These are phyloP conservation scores for Durio zibethinus DNA, from an alignment of 345 rosid species.

Conservation along the genomic window DNA sequence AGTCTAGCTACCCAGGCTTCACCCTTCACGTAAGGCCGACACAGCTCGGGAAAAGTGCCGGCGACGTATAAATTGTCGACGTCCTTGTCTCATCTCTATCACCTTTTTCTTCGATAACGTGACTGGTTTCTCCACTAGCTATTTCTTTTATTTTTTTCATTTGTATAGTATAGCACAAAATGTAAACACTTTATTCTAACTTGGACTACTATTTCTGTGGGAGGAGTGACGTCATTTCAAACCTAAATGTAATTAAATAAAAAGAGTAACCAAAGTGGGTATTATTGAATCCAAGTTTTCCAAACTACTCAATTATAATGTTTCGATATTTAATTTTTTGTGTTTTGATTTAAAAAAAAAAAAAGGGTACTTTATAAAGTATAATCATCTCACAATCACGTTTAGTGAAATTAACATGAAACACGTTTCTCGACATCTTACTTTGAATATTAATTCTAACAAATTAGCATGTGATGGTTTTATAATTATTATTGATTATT, in stretches of 20 bases:
- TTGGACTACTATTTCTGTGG: not conserved
- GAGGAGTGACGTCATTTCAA: not conserved
- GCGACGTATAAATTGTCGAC: not conserved
- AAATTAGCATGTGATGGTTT: too few species aligned
- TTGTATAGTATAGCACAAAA: not conserved
- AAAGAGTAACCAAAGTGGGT: not conserved
- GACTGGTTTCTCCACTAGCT: not conserved
- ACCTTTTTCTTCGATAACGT: not conserved
- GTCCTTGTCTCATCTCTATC: not conserved
- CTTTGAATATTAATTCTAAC: too few species aligned
- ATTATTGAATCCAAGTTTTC: too few species aligned
- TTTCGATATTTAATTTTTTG: too few species aligned
- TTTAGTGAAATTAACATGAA: too few species aligned
- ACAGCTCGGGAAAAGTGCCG: not conserved
- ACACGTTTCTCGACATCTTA: too few species aligned
- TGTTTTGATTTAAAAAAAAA: too few species aligned
- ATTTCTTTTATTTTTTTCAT: not conserved
- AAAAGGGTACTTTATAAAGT: too few species aligned
- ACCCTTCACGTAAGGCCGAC: not conserved
- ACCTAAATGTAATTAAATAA: not conserved
- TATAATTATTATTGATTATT: too few species aligned
- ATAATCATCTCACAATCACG: too few species aligned
- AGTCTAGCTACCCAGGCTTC: not conserved
- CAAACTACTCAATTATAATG: not conserved
- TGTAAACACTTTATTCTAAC: not conserved